Base-by-base conservation (phyloP, 2,329 filamentous ascomycete genomes). In the Diaporthe vaccinii region DNA sequence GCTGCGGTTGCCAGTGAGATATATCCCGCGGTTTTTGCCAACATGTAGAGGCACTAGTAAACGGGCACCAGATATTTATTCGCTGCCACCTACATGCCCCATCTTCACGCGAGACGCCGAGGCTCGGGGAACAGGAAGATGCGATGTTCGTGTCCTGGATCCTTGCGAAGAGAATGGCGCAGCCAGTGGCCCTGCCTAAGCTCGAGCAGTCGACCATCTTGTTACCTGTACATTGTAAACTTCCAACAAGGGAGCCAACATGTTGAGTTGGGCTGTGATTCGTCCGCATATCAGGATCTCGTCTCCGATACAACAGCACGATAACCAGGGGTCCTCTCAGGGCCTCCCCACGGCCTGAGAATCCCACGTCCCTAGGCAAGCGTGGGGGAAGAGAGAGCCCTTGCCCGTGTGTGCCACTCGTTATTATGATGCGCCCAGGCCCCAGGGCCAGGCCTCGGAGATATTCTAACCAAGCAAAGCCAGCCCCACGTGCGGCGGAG, bases 401-500 rank as follows among this genome's bases (percentile, higher is more conserved):
- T 49, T 49, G 28, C 41, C 61, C 5, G 31, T 36, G 17, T 36
- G 39, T 36, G 39, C 39, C 44, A n/a, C 46, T 25, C 44, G 46
- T 44, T 44, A n/a, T 22, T 68, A 25, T 53, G 34, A 68, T 15
- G 22, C 36, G 36, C 41, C 59, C 39, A 65, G 25, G 25, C 61
- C 53, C 25, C 36, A n/a, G 10, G 36, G 36, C 20, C n/a, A 44
- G 59, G n/a, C 36, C 62, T 68, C 62, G 44, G 44, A 49, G 31
- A 51, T 39, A 51, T 51, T 39, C 62, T 28, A 51, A 28, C 15
- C 62, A 53, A 51, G 39, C n/a, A 44, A n/a, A 14, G 22, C 49
- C 49, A 25, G 62, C 28, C 46, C 62, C 44, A 68, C 62, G 62
- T 68, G 62, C 62, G 44, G 44, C 62, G 62, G 62, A 36, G 31